Percentiles rank a stretch among this genome's conserved stretches.
Conservation (phyloP, 805 yeast species). For the Hanseniaspora taiwanica region DNA sequence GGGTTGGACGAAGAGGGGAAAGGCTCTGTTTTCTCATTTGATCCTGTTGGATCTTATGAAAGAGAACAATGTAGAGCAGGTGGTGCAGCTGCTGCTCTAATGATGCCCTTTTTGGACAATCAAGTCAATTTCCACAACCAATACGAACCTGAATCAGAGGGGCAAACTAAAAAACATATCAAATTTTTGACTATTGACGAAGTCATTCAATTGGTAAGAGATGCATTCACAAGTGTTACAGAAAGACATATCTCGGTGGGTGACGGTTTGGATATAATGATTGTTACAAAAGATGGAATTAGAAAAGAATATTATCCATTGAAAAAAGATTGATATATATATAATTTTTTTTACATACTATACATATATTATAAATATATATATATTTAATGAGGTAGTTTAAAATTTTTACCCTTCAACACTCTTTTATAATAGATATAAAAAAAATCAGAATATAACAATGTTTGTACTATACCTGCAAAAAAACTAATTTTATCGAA, state of each 20-base stretch:
- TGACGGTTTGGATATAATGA: slow-evolving; percentile 83
- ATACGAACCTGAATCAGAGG: slow-evolving; percentile 64
- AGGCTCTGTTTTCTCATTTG: slow-evolving; percentile 92
- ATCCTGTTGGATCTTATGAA: slow-evolving; percentile 96
- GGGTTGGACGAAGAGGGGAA: slow-evolving; percentile 80
- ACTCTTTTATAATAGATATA: slow-evolving; percentile 78
- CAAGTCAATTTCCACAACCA: slow-evolving; percentile 96
- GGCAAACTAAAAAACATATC: slow-evolving; percentile 45
- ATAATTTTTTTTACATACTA: neutral
- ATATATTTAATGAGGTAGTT: slow-evolving; percentile 37
- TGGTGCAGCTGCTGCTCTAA: slow-evolving; percentile 91
- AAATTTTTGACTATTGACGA: slow-evolving; percentile 66
- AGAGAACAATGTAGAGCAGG: slow-evolving; percentile 96
- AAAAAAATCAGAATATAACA: slow-evolving; percentile 88
- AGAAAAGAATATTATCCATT: slow-evolving; percentile 71
- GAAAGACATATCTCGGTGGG: slow-evolving; percentile 98
- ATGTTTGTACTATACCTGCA: slow-evolving; percentile 79
- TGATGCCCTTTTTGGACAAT: slow-evolving; percentile 95
- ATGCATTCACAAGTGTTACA: slow-evolving; percentile 91
- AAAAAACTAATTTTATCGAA: slow-evolving; percentile 58
- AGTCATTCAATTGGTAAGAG: slow-evolving; percentile 76
- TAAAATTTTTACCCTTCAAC: slow-evolving; percentile 63
- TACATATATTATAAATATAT: neutral
- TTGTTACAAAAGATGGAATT: slow-evolving; percentile 89
- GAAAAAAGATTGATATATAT: slow-evolving; percentile 54